Base-by-base conservation (phyloP, 192 early-diverging fungal species). In the Allomyces arbusculus region DNA sequence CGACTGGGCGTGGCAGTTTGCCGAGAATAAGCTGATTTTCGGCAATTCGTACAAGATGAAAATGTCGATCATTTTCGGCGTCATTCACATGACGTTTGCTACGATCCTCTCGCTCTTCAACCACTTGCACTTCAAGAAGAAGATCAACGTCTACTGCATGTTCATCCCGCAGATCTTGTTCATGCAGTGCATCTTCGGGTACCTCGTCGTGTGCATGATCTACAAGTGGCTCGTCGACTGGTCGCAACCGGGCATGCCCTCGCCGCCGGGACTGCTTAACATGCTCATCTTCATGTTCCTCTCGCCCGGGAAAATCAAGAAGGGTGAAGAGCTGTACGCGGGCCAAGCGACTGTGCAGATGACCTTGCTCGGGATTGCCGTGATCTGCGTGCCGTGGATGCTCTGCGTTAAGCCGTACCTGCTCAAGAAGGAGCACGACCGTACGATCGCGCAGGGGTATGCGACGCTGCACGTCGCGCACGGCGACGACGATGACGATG, bases 11-110 rank as follows among this genome's bases (percentile, higher is more conserved):
- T 99, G 96, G 96, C 89, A 93, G 66, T 86, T 84, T 45, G 80
- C 92, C 11, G 91, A 95, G 61, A 99, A 99, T 80, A 85, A 76
- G 70, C 85, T 99, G 63, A 68, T 97, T 61, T 99, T 99, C 71
- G 82, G 86, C 63, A 99, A 99, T 78, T 95, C 94, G 63, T 99
- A 99, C 83, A 99, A 99, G 83, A 99, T 99, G 96, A 99, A 99
- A 76, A 89, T 91, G 87, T 89, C 92, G 8, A 86, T 99, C 71
- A 82, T 99, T 63, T 66, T 99, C 24, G 96, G 96, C 67, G 92
- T 97, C 23, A 80, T 95, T 68, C 96, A 97, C 61, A 99, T 99
- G 96, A 79, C 86, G 24, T 93, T 96, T 74, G 96, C 90, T 58
- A 89, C 95, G 65, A 82, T 83, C 65, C 78, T 99, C 71, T 82